Percentiles rank a stretch among this genome's conserved stretches.
Evolutionary conservation across 495 filamentous ascomycete genomes (phyloP).

Genomic region (Penicillium robsamsonii): DNA sequence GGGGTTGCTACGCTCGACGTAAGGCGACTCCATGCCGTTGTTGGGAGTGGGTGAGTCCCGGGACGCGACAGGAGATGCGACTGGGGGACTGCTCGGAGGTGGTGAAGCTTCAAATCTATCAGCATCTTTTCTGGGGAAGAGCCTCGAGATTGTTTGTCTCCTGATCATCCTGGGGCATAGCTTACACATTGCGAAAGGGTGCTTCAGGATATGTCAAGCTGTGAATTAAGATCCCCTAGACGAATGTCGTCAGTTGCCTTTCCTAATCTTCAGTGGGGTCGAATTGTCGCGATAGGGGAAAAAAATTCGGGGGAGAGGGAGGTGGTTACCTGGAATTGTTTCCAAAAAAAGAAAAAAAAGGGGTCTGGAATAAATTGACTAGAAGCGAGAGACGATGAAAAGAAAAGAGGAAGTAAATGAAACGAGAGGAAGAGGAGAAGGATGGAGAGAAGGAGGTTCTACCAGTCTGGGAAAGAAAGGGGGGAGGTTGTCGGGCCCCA

Average conservation of each 20-base stretch:
- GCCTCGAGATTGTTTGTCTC: constrained; percentile 13
- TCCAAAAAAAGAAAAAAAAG: constrained; percentile 9
- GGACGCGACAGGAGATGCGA: constrained; percentile 35
- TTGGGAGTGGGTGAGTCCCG: constrained; percentile 37
- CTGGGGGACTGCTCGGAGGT: constrained; percentile 39
- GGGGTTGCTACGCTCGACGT: constrained; percentile 60
- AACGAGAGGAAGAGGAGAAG: constrained; percentile 18
- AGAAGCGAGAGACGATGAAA: constrained; percentile 14
- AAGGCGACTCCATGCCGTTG: constrained; percentile 58
- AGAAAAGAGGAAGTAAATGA: constrained; percentile 23
- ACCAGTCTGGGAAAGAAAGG: constrained; percentile 37
- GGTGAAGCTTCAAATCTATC: constrained; percentile 41
- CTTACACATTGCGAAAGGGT: constrained; percentile 46
- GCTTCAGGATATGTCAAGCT: constrained; percentile 3
- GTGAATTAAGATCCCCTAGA: constrained; percentile 35
- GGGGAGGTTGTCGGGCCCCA: constrained; percentile 17
- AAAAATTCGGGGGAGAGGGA: constrained; percentile 12
- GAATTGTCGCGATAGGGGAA: constrained; percentile 10
- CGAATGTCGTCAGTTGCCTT: constrained; percentile 5
- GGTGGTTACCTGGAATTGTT: constrained; percentile 20
- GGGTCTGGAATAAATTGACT: not conserved
- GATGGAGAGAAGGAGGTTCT: constrained; percentile 20
- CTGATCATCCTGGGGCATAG: constrained; percentile 19
- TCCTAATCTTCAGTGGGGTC: constrained; percentile 14
- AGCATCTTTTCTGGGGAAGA: constrained; percentile 22